Conservation (phyloP, 805 yeast species). For the Scheffersomyces amazonensis region DNA sequence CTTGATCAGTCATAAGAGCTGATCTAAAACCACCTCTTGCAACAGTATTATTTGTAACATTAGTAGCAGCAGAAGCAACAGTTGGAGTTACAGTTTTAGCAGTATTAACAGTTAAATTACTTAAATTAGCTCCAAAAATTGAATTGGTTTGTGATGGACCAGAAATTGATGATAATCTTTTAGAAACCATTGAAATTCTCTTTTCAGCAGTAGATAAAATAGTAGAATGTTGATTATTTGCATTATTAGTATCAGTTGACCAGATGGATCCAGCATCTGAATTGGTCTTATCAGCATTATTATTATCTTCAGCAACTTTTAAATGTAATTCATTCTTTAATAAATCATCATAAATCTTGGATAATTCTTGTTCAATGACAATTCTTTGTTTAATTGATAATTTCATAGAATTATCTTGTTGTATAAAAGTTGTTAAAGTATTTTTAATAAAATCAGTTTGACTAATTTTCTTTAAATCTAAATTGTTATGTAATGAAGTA, state of each 20-base stretch:
- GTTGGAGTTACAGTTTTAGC: background rate
- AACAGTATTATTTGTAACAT: background rate
- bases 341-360: constrained; percentile 43
- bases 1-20: constrained; percentile 8
- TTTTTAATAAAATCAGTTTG: constrained; percentile 41
- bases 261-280: constrained; percentile 14
- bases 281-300: background rate
- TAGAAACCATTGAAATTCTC: background rate
- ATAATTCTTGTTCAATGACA: constrained; percentile 44
- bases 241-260: constrained; percentile 29
- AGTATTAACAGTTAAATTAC: constrained; percentile 38
- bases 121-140: constrained; percentile 8
- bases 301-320: constrained; percentile 15
- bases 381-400: constrained; percentile 37
- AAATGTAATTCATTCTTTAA: constrained; percentile 36
- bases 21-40: constrained; percentile 7
- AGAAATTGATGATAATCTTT: background rate
- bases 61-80: background rate
- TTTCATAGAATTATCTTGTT: constrained; percentile 26
- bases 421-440: constrained; percentile 40
- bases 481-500: constrained; percentile 66
- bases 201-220: background rate
- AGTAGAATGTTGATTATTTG: constrained; percentile 1
- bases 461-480: constrained; percentile 34
- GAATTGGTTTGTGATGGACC: background rate